Conservation (phyloP, 148 eudicot genomes). For the Dysphania ambrosioides region DNA sequence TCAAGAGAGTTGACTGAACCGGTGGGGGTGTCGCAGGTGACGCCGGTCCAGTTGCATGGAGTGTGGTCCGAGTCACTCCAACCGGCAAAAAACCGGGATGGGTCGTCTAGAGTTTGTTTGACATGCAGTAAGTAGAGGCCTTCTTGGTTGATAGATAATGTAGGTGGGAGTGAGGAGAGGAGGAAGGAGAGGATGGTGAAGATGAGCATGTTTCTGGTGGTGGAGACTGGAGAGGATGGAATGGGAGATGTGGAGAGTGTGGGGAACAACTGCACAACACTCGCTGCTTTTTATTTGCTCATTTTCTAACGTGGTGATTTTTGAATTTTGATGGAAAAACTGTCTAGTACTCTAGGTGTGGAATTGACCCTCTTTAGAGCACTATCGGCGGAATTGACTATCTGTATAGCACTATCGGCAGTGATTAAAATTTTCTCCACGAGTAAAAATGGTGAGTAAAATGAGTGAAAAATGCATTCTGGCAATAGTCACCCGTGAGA, state of each 20-base stretch:
- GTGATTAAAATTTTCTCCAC: too few relatives aligned
- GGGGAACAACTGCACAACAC: too few relatives aligned
- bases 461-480: too few relatives aligned
- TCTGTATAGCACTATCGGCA: too few relatives aligned
- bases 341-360: too few relatives aligned
- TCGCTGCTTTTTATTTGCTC: too few relatives aligned
- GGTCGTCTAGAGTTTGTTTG: slow-evolving; percentile 46
- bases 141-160: slow-evolving; percentile 48
- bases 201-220: neutral
- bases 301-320: neutral
- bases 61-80: slow-evolving; percentile 43
- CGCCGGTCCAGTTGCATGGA: slow-evolving; percentile 65
- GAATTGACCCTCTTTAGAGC: too few relatives aligned
- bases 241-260: neutral
- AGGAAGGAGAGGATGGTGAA: slow-evolving; percentile 22
- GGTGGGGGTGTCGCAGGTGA: slow-evolving; percentile 38
- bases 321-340: too few relatives aligned
- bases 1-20: slow-evolving; percentile 47
- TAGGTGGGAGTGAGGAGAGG: slow-evolving; percentile 17
- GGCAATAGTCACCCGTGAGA: too few relatives aligned
- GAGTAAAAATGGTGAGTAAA: too few relatives aligned
- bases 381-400: too few relatives aligned
- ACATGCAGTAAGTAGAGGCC: slow-evolving; percentile 39
- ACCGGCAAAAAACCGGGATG: slow-evolving; percentile 31
- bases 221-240: slow-evolving; percentile 2